phyloP scores from a whole-genome alignment of 2,329 filamentous ascomycete genomes.

The Ilyonectria mors-panacis region DNA sequence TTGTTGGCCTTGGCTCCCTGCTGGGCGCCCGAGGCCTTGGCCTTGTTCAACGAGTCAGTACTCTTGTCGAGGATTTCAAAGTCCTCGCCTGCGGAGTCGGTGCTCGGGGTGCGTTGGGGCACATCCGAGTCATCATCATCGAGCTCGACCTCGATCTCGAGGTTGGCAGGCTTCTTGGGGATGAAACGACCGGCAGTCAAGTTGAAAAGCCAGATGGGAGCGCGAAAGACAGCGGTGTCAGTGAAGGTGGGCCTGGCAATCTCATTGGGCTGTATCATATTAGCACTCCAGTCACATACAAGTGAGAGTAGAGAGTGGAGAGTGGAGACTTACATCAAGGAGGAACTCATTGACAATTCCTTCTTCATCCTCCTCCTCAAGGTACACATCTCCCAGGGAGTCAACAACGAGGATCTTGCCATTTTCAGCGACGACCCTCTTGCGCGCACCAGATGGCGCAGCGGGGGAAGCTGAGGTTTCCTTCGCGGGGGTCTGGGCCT shows the following conservation, averaged over 20 bases:
- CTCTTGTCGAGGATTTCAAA: conserved; percentile 76
- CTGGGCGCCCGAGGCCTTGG: conserved; percentile 65
- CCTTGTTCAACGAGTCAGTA: conserved; percentile 67
- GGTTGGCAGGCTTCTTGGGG: conserved; percentile 54
- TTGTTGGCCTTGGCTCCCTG: conserved; percentile 64
- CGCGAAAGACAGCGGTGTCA: conserved; percentile 86
- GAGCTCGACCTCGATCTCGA: conserved; percentile 56
- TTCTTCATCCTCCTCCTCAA: conserved; percentile 93
- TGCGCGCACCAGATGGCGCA: conserved; percentile 80
- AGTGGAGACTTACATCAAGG: conserved; percentile 79
- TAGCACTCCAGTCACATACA: conserved; percentile 35
- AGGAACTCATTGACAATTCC: conserved; percentile 87
- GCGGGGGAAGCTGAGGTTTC: conserved; percentile 66
- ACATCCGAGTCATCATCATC: conserved; percentile 64
- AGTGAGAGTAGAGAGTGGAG: not conserved
- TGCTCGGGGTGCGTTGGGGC: conserved; percentile 67
- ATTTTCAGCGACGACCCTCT: conserved; percentile 92
- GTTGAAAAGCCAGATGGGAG: conserved; percentile 82
- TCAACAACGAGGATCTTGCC: conserved; percentile 96
- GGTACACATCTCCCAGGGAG: conserved; percentile 89
- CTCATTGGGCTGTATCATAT: conserved; percentile 77
- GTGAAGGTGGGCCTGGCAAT: conserved; percentile 81
- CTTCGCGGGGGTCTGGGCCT: conserved; percentile 52
- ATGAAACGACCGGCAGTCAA: conserved; percentile 68
- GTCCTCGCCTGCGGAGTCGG: conserved; percentile 71